Base-by-base conservation (phyloP, 768 basidiomycete genomes). In the Boletus rubescentipes region DNA sequence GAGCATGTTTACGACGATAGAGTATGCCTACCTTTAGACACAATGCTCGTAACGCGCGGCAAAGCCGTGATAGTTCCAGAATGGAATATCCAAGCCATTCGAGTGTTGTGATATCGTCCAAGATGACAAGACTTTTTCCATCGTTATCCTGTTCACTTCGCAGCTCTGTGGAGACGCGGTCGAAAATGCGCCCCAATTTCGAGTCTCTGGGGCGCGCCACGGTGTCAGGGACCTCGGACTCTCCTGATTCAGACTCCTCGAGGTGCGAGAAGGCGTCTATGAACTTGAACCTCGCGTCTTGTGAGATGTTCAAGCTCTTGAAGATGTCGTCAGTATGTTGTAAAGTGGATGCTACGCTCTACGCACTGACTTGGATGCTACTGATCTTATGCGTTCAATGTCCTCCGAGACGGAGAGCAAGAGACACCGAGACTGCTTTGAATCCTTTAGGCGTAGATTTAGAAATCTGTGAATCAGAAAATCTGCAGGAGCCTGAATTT, bases 81-180 rank as follows among this genome's bases (percentile, higher is more conserved):
- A 66, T 51, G 3, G 82, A 66, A 52, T 81, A 72, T 2, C 89
- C 90, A 16, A 86, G 79, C 88, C 89, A 92, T 62, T 87, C 81
- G 2, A 91, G 75, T 37, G 79, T 74, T 0, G 85, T 68, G 39
- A 89, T 72, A 49, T 88, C 87, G 57, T 92, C 90, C n/a, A 91
- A 61, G 40, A 92, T 79, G 20, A 91, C 74, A 12, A 89, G 68
- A 10, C 63, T 48, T 9, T 63, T 61, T 30, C 56, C 54, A 0
- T 61, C 52, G 8, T 43, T 54, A 5, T 54, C 56, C 2, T 44
- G 20, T 21, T 29, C 50, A 14, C 56, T 44, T 4, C 20, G 49
- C 9, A 79, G 55, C 7, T 61, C 56, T 9, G 64, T 54, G 2
- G 70, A 64, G 14, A 79, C 63, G 12, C 72, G 60, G 15, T 80